These are phyloP conservation scores for Dujonia santamariae DNA, from an alignment of 1,139 yeast genomes.

Conservation along the genomic window DNA sequence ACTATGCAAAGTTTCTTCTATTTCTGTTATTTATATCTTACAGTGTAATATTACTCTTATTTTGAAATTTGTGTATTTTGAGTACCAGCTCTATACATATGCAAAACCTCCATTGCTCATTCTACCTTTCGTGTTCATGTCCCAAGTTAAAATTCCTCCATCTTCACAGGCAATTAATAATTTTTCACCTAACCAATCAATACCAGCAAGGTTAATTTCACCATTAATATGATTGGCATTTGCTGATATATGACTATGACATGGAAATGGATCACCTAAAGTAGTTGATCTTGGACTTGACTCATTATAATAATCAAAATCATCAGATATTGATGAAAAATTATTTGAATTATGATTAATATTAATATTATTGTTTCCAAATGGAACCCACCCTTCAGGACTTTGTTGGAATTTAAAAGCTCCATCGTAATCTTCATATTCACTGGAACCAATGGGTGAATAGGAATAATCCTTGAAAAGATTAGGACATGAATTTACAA, in stretches of 20 bases:
- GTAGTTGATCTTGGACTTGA: slow-evolving; percentile 14
- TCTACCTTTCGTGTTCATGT: slow-evolving; percentile 37
- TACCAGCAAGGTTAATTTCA: slow-evolving; percentile 44
- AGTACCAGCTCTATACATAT: slow-evolving; percentile 21
- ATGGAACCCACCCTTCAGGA: too few species aligned
- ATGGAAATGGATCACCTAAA: neutral
- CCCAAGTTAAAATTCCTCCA: slow-evolving; percentile 45
- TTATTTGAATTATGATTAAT: too few species aligned
- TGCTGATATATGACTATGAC: slow-evolving; percentile 7
- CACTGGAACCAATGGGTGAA: slow-evolving; percentile 23
- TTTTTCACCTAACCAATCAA: slow-evolving; percentile 38
- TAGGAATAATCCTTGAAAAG: slow-evolving; percentile 37
- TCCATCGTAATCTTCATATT: too few species aligned
- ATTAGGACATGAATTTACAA: slow-evolving; percentile 36
- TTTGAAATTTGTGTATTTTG: too few species aligned
- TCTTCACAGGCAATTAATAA: slow-evolving; percentile 42
- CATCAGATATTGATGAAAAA: too few species aligned
- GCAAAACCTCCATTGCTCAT: slow-evolving; percentile 39
- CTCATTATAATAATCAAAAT: slow-evolving; percentile 12
- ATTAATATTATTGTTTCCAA: too few species aligned
- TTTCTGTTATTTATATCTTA: too few species aligned
- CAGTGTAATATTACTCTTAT: too few species aligned
- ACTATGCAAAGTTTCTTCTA: too few species aligned
- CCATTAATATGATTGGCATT: slow-evolving; percentile 39
- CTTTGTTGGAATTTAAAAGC: too few species aligned